These are phyloP conservation scores for Mortierella polycephala DNA, from an alignment of 371 early-diverging fungal genomes.

Conservation along the genomic window DNA sequence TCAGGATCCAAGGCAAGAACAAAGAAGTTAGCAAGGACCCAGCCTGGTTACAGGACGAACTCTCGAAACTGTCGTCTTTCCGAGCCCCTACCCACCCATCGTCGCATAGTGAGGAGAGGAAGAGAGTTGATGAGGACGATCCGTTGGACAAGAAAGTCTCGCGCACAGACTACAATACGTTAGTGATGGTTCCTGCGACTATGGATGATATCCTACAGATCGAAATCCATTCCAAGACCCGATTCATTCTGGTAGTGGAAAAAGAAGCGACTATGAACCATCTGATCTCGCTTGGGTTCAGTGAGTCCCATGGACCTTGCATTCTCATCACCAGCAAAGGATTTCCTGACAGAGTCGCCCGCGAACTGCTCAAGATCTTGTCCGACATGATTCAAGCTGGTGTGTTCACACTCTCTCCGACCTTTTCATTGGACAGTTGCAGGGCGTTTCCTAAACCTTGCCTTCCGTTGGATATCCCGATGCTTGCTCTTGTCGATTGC, in stretches of 20 bases:
- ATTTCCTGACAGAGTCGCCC: slow-evolving; percentile 28
- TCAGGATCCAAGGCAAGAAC: not conserved
- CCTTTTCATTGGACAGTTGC: no score
- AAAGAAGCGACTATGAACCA: slow-evolving; percentile 40
- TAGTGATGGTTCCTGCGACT: slow-evolving; percentile 16
- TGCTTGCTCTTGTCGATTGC: slow-evolving; percentile 43
- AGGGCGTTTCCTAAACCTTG: not conserved
- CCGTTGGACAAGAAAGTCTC: slow-evolving; percentile 1
- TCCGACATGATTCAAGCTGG: slow-evolving; percentile 26
- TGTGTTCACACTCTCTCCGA: not conserved
- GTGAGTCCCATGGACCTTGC: slow-evolving; percentile 35
- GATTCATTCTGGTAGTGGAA: slow-evolving; percentile 37
- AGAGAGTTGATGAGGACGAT: not conserved
- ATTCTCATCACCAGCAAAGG: slow-evolving; percentile 46
- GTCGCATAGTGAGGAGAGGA: slow-evolving; percentile 6
- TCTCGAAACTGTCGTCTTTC: no score
- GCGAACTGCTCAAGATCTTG: slow-evolving; percentile 18
- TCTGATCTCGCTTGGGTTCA: slow-evolving; percentile 29
- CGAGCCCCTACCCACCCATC: no score
- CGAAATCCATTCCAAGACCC: slow-evolving; percentile 35
- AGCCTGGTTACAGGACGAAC: slow-evolving; percentile 1
- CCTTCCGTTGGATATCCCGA: slow-evolving; percentile 20
- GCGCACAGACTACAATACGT: slow-evolving; percentile 24
- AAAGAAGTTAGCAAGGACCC: not conserved
- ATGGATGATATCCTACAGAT: slow-evolving; percentile 24